Base-by-base conservation (phyloP, 2,329 filamentous ascomycete genomes). In the Escovopsis sp. region DNA sequence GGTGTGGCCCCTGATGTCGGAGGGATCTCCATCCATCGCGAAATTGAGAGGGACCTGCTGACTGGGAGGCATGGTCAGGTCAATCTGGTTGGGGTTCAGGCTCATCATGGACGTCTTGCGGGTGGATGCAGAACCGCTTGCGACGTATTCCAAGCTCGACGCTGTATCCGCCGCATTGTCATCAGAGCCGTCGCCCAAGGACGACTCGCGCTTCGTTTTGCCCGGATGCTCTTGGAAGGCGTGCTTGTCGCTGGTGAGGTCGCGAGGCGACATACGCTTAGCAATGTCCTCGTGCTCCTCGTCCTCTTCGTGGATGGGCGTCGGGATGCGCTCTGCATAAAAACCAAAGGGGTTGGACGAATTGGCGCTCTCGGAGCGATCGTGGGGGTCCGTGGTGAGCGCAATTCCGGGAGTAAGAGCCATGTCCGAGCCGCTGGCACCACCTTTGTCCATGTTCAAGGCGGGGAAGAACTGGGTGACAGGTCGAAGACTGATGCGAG, bases 401-500 rank as follows among this genome's bases (percentile, higher is more conserved):
- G 35, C 39, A 11, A 40, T 27, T 14, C 39, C 39, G 13, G 49
- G 49, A 32, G 53, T 47, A 8, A 60, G 50, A 23, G 55, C 54
- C 36, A 66, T 53, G 23, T 55, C 58, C 39, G 62, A 61, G 23
- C 60, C 63, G 39, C 63, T 67, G 58, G 65, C 73, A 26, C 55
- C 51, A 34, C 64, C 60, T 50, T 66, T 65, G 36, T 71, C 67
- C 7, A 61, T 48, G 36, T 55, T 56, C 45, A 48, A 68, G 49
- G 72, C 76, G 5, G 84, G 81, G 27, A 83, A 67, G 58, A 94
- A 87, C 48, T 90, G 76, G 28, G 84, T 88, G 33, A 90, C 72
- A 3, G 86, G 86, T 34, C 85, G 79, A 36, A 94, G 67, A 50
- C 84, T 92, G 41, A 94, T 68, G 42, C 79, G 79, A n/a, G 86